phyloP scores from a whole-genome alignment of 352 stramenopile genomes.

The Phytophthora sp. region DNA sequence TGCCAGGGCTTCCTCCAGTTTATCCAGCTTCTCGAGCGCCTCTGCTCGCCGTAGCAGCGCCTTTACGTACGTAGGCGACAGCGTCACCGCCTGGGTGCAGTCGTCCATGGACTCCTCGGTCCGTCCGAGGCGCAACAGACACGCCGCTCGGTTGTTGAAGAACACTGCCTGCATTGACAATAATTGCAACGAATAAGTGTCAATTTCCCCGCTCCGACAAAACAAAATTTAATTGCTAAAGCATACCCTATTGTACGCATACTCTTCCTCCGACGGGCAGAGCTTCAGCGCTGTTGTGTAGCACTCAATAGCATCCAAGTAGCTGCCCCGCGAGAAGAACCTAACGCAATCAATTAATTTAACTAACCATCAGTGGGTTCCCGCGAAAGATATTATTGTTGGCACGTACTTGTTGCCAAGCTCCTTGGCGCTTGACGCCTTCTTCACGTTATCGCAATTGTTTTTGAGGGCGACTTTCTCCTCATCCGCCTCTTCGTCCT shows the following conservation, averaged over 20 bases:
- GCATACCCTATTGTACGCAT: slow-evolving; percentile 78
- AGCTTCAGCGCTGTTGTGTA: slow-evolving; percentile 87
- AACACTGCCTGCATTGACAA: slow-evolving; percentile 69
- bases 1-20: slow-evolving; percentile 93
- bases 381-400: neutral
- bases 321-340: slow-evolving; percentile 72
- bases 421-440: slow-evolving; percentile 77
- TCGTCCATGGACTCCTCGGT: slow-evolving; percentile 94
- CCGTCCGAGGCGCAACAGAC: slow-evolving; percentile 68
- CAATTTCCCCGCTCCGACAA: neutral
- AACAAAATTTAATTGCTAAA: neutral
- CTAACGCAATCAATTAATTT: slow-evolving; percentile 37
- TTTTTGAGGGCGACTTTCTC: slow-evolving; percentile 35
- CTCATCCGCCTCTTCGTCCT: slow-evolving; percentile 26
- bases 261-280: slow-evolving; percentile 74
- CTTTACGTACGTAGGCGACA: slow-evolving; percentile 97
- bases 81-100: slow-evolving; percentile 93
- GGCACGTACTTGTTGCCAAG: slow-evolving; percentile 79
- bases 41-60: slow-evolving; percentile 92
- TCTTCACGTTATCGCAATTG: slow-evolving; percentile 55
- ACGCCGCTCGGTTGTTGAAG: slow-evolving; percentile 87
- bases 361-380: neutral
- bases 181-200: neutral
- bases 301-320: slow-evolving; percentile 83
- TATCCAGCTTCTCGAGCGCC: slow-evolving; percentile 92